Evolutionary conservation across 2,329 filamentous ascomycete species (phyloP), one percentile per base, ranked within the genome.

Genomic region (Penicillium thymicola): DNA sequence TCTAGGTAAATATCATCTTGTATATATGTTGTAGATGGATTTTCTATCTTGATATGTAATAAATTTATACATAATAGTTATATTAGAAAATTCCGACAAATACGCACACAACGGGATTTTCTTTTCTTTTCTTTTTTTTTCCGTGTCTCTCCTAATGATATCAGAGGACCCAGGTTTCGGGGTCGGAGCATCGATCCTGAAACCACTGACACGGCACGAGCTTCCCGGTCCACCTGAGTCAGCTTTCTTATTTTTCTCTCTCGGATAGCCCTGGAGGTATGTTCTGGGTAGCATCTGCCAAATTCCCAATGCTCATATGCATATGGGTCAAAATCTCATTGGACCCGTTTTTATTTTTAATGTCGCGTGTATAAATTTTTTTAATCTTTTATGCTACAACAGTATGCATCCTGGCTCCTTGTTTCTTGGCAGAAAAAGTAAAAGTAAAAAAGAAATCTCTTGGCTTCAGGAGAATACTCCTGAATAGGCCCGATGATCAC

Each of bases 111-210:
- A 25, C n/a, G 41, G 16, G 14, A 5, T 16, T 21, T 40, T 11
- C n/a, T 13, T 43, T 21, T 21, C 13, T 44, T 21, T 30, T 14
- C 30, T 32, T 21, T 45, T 44, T 30, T 21, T 7, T 27, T 27
- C 25, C 25, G 7, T 27, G 2, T 16, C 21, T 46, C 30, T 28
- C 30, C 9, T 44, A 37, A 59, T 55, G 47, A 51, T 49, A 51
- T 57, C 54, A 57, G 51, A 34, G 38, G 38, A 45, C 30, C 37
- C 45, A 54, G 38, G 21, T 25, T 34, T 54, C 9, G 53, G 41
- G 41, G 47, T 65, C 68, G 65, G 65, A 63, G 58, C 58, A 64
- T 66, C 57, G 49, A 62, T 60, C 62, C 64, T 70, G 68, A 69
- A 70, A 69, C 67, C 57, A 61, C 60, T 59, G 55, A 64, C 58